Percentiles rank a stretch among this genome's conserved stretches.
These are phyloP conservation scores for Hymenoscyphus salicellus DNA, from an alignment of 2,329 filamentous ascomycete species.

Conservation along the genomic window DNA sequence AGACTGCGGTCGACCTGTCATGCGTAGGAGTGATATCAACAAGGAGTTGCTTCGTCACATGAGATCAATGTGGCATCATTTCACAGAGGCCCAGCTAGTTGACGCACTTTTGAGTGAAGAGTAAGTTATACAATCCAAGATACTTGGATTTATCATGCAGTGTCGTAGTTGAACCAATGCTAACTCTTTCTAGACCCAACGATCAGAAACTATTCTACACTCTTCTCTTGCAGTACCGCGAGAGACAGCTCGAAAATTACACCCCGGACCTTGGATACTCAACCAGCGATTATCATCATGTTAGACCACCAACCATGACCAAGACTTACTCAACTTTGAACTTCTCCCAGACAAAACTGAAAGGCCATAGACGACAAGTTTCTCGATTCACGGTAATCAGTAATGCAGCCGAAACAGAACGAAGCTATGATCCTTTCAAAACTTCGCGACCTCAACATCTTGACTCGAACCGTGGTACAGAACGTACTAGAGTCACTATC, in stretches of 20 bases:
- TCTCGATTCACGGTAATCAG: conserved; percentile 66
- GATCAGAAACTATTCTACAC: conserved; percentile 94
- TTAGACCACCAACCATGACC: conserved; percentile 56
- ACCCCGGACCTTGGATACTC: conserved; percentile 78
- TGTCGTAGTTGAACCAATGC: conserved; percentile 2
- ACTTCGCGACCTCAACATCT: conserved; percentile 48
- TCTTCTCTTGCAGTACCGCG: conserved; percentile 75
- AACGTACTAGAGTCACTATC: conserved; percentile 32
- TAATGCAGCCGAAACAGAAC: conserved; percentile 53
- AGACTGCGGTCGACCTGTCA: conserved; percentile 60
- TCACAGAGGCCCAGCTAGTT: conserved; percentile 68
- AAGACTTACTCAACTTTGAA: conserved; percentile 61
- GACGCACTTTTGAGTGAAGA: conserved; percentile 63
- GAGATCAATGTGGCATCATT: conserved; percentile 86
- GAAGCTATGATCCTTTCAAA: conserved; percentile 83
- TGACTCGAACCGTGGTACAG: conserved; percentile 45
- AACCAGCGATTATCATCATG: conserved; percentile 85
- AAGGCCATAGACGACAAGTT: conserved; percentile 51
- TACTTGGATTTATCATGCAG: background rate
- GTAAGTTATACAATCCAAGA: conserved; percentile 45
- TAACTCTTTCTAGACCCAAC: conserved; percentile 57
- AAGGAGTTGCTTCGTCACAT: conserved; percentile 79
- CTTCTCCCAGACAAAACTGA: conserved; percentile 48
- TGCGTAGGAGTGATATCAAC: conserved; percentile 68
- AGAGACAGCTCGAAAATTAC: conserved; percentile 85